phyloP scores from a whole-genome alignment of 1,284 basidiomycete genomes.

The Irpex sp. region DNA sequence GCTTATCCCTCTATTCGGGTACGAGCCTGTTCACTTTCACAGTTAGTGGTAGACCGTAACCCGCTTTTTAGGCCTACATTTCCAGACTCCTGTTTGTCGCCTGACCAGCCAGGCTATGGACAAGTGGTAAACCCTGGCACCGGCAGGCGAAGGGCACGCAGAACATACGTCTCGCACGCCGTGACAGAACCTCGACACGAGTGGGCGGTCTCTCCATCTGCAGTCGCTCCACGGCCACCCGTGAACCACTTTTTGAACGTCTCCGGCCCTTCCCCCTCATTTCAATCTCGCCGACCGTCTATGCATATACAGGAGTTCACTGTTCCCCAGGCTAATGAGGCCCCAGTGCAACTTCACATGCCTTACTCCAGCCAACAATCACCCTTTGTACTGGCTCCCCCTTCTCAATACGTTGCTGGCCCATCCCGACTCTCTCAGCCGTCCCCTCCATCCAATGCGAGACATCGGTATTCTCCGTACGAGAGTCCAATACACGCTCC shows the following conservation, averaged over 20 bases:
- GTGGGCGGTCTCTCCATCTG: slow-evolving; percentile 24
- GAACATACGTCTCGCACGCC: slow-evolving; percentile 31
- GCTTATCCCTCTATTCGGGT: slow-evolving; percentile 81
- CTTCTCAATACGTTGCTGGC: not conserved
- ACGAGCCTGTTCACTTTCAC: slow-evolving; percentile 17
- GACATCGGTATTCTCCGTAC: slow-evolving; percentile 40
- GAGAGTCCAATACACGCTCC: slow-evolving; percentile 26
- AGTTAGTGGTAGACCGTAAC: slow-evolving; percentile 10
- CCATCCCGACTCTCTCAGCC: not conserved
- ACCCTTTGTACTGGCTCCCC: slow-evolving; percentile 9
- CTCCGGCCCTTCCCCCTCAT: not conserved
- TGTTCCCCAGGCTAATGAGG: not conserved
- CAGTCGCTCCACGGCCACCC: not conserved
- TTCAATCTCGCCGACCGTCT: not conserved
- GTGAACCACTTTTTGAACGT: not conserved
- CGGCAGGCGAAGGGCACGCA: slow-evolving; percentile 60
- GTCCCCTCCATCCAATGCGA: slow-evolving; percentile 5
- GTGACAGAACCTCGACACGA: slow-evolving; percentile 20
- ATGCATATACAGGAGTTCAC: not conserved
- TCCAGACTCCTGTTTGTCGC: slow-evolving; percentile 72
- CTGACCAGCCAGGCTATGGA: slow-evolving; percentile 79
- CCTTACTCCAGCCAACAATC: slow-evolving; percentile 23
- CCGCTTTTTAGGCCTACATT: slow-evolving; percentile 47
- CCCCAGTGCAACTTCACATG: slow-evolving; percentile 26
- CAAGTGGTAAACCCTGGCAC: slow-evolving; percentile 65